Conservation (phyloP, 768 basidiomycete species). For the Kondoa malvinella region DNA sequence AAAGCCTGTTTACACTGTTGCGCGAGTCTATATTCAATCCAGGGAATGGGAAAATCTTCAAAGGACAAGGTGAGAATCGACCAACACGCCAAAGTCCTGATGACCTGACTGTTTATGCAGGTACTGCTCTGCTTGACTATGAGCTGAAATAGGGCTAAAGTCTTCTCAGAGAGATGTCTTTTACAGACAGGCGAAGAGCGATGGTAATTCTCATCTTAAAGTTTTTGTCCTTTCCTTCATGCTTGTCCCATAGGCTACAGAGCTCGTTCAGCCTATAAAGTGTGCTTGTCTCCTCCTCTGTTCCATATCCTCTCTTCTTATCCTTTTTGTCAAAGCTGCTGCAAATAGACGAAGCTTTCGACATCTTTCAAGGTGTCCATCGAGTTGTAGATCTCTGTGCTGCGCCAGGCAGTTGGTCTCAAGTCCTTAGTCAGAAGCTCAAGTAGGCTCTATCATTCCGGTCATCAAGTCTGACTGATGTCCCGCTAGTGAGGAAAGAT, state of each 20-base stretch:
- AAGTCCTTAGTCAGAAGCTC: constrained; percentile 32
- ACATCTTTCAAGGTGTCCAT: constrained; percentile 26
- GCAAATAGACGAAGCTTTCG: constrained; percentile 30
- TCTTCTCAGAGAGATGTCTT: constrained; percentile 11
- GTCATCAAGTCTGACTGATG: too few relatives aligned
- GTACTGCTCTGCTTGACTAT: too few relatives aligned
- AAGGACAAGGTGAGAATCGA: constrained; percentile 20
- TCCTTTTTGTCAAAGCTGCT: constrained; percentile 21
- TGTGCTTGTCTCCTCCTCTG: not conserved
- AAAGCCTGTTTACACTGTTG: too few relatives aligned
- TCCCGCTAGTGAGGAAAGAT: constrained; percentile 16
- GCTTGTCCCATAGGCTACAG: constrained; percentile 25
- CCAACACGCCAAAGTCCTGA: too few relatives aligned
- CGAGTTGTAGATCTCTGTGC: constrained; percentile 30
- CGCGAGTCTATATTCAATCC: not conserved
- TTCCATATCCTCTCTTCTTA: not conserved
- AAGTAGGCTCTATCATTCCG: constrained; percentile 20
- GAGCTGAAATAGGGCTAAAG: too few relatives aligned
- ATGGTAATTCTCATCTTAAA: not conserved
- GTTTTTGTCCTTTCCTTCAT: not conserved
- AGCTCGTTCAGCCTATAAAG: constrained; percentile 31
- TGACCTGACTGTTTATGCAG: too few relatives aligned
- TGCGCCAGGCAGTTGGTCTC: constrained; percentile 34
- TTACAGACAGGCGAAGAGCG: not conserved
- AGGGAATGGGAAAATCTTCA: constrained; percentile 7